These are phyloP conservation scores for Gnomoniopsis smithogilvyi DNA, from an alignment of 2,329 filamentous ascomycete genomes.

Conservation along the genomic window DNA sequence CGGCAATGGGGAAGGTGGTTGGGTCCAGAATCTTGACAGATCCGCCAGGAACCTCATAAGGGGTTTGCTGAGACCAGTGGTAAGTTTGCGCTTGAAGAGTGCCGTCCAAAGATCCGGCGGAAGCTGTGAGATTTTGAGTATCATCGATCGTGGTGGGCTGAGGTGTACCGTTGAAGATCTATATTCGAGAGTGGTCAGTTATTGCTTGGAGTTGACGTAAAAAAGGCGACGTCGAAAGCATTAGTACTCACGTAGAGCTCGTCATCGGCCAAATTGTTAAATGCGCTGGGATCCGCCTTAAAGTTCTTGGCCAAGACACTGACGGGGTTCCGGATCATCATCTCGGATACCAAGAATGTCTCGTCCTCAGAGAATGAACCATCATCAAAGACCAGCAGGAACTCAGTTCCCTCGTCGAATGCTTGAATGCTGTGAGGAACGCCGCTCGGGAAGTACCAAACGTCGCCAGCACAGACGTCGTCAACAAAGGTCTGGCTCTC, in stretches of 20 bases:
- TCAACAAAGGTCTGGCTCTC: conserved; percentile 46
- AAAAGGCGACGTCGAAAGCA: no score
- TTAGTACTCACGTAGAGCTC: conserved; percentile 39
- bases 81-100: conserved; percentile 40
- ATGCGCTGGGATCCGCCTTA: conserved; percentile 41
- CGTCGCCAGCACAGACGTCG: conserved; percentile 46
- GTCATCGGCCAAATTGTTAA: conserved; percentile 43
- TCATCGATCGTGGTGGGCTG: conserved; percentile 41
- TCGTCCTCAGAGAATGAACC: conserved; percentile 57
- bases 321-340: conserved; percentile 47
- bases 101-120: conserved; percentile 38
- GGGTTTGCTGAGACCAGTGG: conserved; percentile 49
- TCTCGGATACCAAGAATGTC: conserved; percentile 55
- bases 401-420: conserved; percentile 53
- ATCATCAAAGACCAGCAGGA: conserved; percentile 58
- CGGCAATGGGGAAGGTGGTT: conserved; percentile 53
- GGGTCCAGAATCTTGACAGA: conserved; percentile 59
- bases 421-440: conserved; percentile 52
- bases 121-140: conserved; percentile 42
- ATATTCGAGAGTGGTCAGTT: not conserved
- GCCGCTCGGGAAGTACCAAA: conserved; percentile 52
- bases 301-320: conserved; percentile 56
- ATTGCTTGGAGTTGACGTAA: conserved; percentile 2
- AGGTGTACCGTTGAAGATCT: conserved; percentile 50
- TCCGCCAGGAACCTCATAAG: conserved; percentile 51